Base-by-base conservation (phyloP, 2,329 filamentous ascomycete species). In the Lasiodiplodia citricola region DNA sequence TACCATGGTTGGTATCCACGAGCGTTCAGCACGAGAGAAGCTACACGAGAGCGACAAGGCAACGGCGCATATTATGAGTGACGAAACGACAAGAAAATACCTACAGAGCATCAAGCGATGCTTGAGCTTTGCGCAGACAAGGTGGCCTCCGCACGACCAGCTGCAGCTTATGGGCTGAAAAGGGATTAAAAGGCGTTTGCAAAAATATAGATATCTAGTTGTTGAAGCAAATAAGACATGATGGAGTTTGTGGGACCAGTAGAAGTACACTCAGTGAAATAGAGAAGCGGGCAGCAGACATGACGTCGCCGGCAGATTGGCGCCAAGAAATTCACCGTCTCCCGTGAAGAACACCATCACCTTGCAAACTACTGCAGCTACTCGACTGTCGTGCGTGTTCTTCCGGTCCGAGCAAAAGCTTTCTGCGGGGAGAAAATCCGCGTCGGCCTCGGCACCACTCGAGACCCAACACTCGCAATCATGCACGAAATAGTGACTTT, bases 1-100 rank as follows among this genome's bases (percentile, higher is more conserved):
- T 50, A 99, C 96, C 79, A 99, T 98, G 96, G 96, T 99, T 76
- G 96, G 96, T 85, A 99, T 99, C 75, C 96, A 99, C 87, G 96
- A 98, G 85, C 90, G 96, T 77, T 96, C 92, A 73, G 95, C 96
- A 23, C 88, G 96, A 71, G 96, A 99, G 82, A 99, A 99, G 82
- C 83, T 99, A 70, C 94, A 98, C 78, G 89, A 96, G 79, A 86
- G 84, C 70, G 87, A 88, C 71, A 87, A 88, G 72, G 91, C 90
- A 69, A 91, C 94, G 75, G 96, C 95, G 4, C 94, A 99, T 79
- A 97, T 98, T 74, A 94, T 99, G 90, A 95, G 94, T 69, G 96
- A 98, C 78, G 96, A 99, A 82, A 90, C 92, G 55, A 99, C 96
- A 65, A 88, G 96, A 73, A 99, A 98, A 83, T 97, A 94, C 78